A percentile compares a stretch with the other conserved stretches of the same genome.
These are phyloP conservation scores for Ligustrum vulgare DNA, from an alignment of 257 asterid species.

Conservation along the genomic window DNA sequence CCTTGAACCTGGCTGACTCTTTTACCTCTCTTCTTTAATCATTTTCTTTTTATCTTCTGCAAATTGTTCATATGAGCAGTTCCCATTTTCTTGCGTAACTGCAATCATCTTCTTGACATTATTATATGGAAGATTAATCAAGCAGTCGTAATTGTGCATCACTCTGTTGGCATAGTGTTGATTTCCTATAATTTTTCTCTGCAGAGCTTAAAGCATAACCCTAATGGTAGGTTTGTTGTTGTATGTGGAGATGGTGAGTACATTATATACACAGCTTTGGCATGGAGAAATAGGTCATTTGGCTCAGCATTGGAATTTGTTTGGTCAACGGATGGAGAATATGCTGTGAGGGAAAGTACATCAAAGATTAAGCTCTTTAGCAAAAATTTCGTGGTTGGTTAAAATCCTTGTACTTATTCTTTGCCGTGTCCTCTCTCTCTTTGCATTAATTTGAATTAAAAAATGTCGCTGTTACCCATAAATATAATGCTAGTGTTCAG, in stretches of 20 bases:
- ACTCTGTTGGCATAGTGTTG: conserved; percentile 20
- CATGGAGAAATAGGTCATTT: conserved; percentile 97
- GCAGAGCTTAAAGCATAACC: conserved; percentile 96
- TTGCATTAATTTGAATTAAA: not conserved
- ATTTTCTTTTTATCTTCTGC: not conserved
- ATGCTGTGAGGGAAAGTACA: conserved; percentile 97
- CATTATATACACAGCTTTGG: conserved; percentile 92
- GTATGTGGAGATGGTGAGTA: conserved; percentile 98
- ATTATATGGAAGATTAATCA: not conserved
- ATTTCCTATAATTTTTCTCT: conserved; percentile 16
- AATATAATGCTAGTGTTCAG: not conserved
- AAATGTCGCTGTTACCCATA: not conserved
- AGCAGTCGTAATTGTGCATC: not conserved
- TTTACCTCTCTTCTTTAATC: not conserved
- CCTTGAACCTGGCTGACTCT: not conserved
- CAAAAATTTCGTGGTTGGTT: conserved; percentile 73
- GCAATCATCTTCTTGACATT: conserved; percentile 11
- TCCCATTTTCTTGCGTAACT: not conserved
- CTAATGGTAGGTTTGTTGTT: conserved; percentile 97
- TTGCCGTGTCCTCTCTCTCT: not conserved
- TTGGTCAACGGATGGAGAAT: conserved; percentile 97
- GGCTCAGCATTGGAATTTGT: conserved; percentile 96
- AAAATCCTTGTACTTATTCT: not conserved
- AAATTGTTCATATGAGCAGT: not conserved
- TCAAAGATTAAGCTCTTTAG: conserved; percentile 80